These are phyloP conservation scores for Trichoderma asperelloides DNA, from an alignment of 495 filamentous ascomycete genomes.

Conservation along the genomic window DNA sequence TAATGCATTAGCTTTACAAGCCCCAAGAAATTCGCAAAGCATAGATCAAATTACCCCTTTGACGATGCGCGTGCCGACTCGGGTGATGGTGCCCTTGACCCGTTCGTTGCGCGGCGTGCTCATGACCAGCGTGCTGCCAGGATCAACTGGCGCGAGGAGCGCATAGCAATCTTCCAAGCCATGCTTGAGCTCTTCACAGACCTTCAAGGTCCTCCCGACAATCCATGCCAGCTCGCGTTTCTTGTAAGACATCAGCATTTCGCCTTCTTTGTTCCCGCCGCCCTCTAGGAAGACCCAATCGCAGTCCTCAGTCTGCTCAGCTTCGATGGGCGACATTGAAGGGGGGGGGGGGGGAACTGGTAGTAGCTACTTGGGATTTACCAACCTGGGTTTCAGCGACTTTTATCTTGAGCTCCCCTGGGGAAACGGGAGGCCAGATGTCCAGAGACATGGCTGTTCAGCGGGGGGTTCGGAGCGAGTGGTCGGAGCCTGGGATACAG, in stretches of 20 bases:
- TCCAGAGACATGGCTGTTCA: conserved; percentile 57
- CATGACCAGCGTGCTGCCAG: conserved; percentile 76
- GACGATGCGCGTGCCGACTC: conserved; percentile 65
- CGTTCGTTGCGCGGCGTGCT: conserved; percentile 80
- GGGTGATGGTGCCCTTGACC: conserved; percentile 85
- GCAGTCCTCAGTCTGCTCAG: neutral
- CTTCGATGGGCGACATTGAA: neutral
- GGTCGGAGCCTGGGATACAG: conserved; percentile 17
- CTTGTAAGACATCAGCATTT: conserved; percentile 28
- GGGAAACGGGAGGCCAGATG: conserved; percentile 64
- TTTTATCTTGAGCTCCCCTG: conserved; percentile 53
- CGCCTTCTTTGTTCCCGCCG: neutral
- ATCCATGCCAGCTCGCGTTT: conserved; percentile 82
- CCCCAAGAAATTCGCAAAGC: neutral
- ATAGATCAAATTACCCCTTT: conserved; percentile 51
- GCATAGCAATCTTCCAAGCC: conserved; percentile 83
- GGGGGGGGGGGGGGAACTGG: too few species aligned
- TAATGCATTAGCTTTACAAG: neutral
- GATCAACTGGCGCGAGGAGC: conserved; percentile 72
- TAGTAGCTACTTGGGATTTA: neutral
- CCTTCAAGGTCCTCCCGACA: conserved; percentile 65
- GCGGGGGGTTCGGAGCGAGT: conserved; percentile 2
- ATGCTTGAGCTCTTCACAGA: conserved; percentile 64
- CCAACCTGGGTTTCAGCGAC: conserved; percentile 59
- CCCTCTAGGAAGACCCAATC: neutral